Evolutionary conservation across 371 early-diverging fungal species (phyloP), one percentile per base, ranked within the genome.

Genomic region (Actinomortierella wolfii): DNA sequence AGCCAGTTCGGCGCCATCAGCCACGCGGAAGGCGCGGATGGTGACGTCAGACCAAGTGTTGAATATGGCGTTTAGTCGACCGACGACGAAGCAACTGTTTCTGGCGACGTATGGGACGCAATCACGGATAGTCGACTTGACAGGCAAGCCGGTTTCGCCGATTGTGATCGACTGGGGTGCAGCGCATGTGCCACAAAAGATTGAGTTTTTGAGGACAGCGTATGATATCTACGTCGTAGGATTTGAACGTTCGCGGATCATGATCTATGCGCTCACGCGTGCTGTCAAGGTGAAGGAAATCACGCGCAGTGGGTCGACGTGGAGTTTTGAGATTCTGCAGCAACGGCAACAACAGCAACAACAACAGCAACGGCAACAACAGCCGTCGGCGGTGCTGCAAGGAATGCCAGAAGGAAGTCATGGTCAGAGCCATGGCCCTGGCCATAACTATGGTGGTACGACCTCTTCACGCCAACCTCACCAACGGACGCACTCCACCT

Each of bases 41-140:
- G 73, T 71, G 26, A 71, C 73, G 8, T 71, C 73, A 20, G 73
- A 71, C n/a, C 61, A 71, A 17, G 73, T 71, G 7, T 48, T 71
- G 2, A 65, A 71, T 40, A 55, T 55, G 56, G 65, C 61, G 5
- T 61, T 65, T 24, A 54, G 57, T 17, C 65, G 61, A 17, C 54
- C 55, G 18, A 71, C 73, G 5, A 59, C 48, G 15, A 54, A 51
- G 1, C 65, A 66, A 14, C 57, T 71, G 41, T 71, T 65, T 43
- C 40, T 71, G 34, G 66, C 73, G 18, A 71, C 73, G 0, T 56
- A 52, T 53, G 73, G 73, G 5, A 28, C 66, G 11, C 66, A 65
- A 20, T 71, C 73, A 4, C 61, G 73, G 26, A 71, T 71, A 40
- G 73, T 71, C 23, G 62, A 71, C 39, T 25, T 71, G 13, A 58